Evolutionary conservation across 441 rosid species (phyloP).

Genomic region (Gossypium trilobum): DNA sequence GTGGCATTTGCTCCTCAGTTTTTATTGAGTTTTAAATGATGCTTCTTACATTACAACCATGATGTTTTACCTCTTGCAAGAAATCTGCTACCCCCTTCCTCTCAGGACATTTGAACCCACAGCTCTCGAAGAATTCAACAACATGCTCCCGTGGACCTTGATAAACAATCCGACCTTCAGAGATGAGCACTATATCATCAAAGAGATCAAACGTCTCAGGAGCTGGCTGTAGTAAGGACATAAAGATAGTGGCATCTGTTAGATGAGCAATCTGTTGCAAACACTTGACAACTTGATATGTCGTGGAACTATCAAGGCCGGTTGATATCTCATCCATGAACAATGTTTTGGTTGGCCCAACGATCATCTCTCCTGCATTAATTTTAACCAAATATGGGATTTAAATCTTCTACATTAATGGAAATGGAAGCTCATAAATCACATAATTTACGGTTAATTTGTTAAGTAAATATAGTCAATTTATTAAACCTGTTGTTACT

Average conservation of each 20-base stretch:
- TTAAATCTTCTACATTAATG: background rate
- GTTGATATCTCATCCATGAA: constrained; percentile 97
- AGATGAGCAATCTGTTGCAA: constrained; percentile 76
- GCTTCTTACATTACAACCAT: background rate
- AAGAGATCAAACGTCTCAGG: constrained; percentile 85
- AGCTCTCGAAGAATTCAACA: constrained; percentile 55
- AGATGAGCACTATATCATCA: constrained; percentile 63
- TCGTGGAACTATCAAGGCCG: constrained; percentile 80
- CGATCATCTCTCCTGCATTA: constrained; percentile 74
- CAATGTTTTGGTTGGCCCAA: constrained; percentile 81
- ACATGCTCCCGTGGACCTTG: constrained; percentile 71
- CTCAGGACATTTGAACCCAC: constrained; percentile 79
- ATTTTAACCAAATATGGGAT: background rate
- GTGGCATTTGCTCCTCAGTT: background rate
- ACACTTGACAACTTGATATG: constrained; percentile 77
- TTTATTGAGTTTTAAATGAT: background rate
- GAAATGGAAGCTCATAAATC: background rate
- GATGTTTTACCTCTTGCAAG: constrained; percentile 70
- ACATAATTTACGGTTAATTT: background rate
- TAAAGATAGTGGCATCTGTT: constrained; percentile 61
- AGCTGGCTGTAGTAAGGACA: constrained; percentile 81
- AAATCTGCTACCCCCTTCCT: constrained; percentile 87
- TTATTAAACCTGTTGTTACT: constrained; percentile 60
- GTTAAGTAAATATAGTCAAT: background rate
- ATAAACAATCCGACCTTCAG: constrained; percentile 73